Evolutionary conservation across 2,329 filamentous ascomycete species (phyloP).

Genomic region (Talaromyces sp.): DNA sequence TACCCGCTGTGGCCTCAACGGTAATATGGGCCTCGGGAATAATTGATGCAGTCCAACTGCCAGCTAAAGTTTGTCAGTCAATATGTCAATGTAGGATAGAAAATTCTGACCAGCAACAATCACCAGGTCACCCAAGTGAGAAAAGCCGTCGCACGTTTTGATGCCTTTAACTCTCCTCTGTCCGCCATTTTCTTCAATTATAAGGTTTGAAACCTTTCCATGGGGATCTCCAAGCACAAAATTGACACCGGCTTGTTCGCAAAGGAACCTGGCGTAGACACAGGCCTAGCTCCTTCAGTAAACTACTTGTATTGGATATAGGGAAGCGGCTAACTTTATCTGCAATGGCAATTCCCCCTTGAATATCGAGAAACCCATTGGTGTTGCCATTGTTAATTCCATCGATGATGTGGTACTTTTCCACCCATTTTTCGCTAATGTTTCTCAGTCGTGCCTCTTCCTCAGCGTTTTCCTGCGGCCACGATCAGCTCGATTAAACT

Average conservation of each 20-base stretch:
- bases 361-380: constrained; percentile 21
- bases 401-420: constrained; percentile 19
- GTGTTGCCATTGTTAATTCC: constrained; percentile 16
- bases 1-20: constrained; percentile 45
- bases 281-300: background rate
- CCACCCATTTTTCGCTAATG: constrained; percentile 16
- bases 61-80: constrained; percentile 16
- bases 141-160: constrained; percentile 30
- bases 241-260: constrained; percentile 21
- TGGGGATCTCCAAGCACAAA: constrained; percentile 31
- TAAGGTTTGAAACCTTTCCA: constrained; percentile 26
- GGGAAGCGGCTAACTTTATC: constrained; percentile 16
- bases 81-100: background rate
- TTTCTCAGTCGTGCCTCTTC: constrained; percentile 13
- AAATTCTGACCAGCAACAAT: constrained; percentile 28
- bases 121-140: constrained; percentile 26
- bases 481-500: background rate
- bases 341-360: constrained; percentile 20
- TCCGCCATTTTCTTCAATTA: constrained; percentile 14
- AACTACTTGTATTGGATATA: background rate
- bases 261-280: background rate
- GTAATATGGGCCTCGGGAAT: constrained; percentile 37
- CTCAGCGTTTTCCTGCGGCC: constrained; percentile 10
- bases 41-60: constrained; percentile 40
- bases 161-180: constrained; percentile 28